Base-by-base conservation (phyloP, 1,284 basidiomycete genomes). In the Taiwanofungus camphoratus region DNA sequence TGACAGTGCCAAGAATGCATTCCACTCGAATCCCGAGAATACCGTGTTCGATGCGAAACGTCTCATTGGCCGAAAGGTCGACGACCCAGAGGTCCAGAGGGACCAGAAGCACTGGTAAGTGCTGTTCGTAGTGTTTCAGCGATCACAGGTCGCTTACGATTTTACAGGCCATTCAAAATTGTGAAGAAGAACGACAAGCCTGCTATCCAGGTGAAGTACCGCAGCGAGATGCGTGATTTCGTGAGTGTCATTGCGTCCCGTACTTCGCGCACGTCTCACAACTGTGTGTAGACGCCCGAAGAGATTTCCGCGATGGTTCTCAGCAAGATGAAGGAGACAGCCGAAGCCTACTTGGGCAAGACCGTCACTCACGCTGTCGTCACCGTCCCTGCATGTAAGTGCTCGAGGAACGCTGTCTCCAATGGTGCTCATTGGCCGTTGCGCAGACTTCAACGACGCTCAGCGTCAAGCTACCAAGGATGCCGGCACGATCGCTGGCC, bases 391-490 rank as follows among this genome's bases (percentile, higher is more conserved):
- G 95, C 95, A 42, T 98, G 40, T 46, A 30, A 33, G 22, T 41
- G 5, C 3, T 45, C 29, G 30, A 18, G 11, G 15, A 3, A 4
- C 32, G 11, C 8, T 20, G 18, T 26, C 9, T 20, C 36, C 2
- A 18, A 20, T 7, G 21, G 2, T 30, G 6, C 18, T 20, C 21
- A 16, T 29, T 49, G 9, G 36, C 24, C 5, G 19, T 15, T 23
- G 6, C 15, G 6, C 27, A 83, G 80, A 94, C 77, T 95, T 96
- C 82, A 98, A 98, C 70, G 93, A 99, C 72, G 92, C 94, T 63
- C 95, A 99, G 71, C 92, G 94, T 67, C 92, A 95, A 66, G 95
- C 94, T 9, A 99, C 95, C 68, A 98, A 97, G 76, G 95, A 99
- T 62, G 93, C 95, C 52, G 95, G 95, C 59, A 90, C 87, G 30